Percentiles rank a stretch among this genome's conserved stretches.
Evolutionary conservation across 2,329 filamentous ascomycete genomes (phyloP).

Genomic region (Ophiostoma montium): DNA sequence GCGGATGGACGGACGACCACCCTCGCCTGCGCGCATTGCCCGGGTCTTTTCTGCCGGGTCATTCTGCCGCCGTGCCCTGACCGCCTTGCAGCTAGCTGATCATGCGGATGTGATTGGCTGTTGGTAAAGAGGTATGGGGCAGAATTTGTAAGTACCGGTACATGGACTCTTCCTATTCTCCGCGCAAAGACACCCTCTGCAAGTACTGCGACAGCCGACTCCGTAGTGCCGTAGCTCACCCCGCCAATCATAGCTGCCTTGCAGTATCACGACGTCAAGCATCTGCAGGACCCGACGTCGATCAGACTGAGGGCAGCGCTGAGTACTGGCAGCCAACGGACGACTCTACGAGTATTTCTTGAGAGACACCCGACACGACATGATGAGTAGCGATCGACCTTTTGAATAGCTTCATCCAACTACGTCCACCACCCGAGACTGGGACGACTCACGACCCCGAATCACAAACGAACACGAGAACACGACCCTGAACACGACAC

Average conservation of each 20-base stretch:
- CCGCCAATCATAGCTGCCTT: constrained; percentile 4
- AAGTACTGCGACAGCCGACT: neutral
- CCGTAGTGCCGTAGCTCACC: neutral
- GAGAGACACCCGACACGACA: no score
- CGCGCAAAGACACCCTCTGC: neutral
- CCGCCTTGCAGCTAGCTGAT: neutral
- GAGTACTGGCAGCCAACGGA: no score
- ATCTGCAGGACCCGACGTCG: neutral
- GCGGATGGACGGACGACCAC: no score
- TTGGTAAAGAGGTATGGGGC: neutral
- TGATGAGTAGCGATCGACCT: neutral
- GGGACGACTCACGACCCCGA: neutral
- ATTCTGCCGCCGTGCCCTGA: neutral
- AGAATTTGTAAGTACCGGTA: neutral
- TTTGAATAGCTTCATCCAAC: neutral
- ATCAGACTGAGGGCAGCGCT: no score
- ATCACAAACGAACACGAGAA: neutral
- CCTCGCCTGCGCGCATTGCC: no score
- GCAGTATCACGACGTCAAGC: neutral
- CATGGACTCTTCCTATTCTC: neutral
- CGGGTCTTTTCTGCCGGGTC: neutral
- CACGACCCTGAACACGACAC: neutral
- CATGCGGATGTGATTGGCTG: neutral
- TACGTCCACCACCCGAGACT: neutral
- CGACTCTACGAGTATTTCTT: neutral